Evolutionary conservation across 2,329 filamentous ascomycete species (phyloP).

Genomic region (Sporothrix humicola): DNA sequence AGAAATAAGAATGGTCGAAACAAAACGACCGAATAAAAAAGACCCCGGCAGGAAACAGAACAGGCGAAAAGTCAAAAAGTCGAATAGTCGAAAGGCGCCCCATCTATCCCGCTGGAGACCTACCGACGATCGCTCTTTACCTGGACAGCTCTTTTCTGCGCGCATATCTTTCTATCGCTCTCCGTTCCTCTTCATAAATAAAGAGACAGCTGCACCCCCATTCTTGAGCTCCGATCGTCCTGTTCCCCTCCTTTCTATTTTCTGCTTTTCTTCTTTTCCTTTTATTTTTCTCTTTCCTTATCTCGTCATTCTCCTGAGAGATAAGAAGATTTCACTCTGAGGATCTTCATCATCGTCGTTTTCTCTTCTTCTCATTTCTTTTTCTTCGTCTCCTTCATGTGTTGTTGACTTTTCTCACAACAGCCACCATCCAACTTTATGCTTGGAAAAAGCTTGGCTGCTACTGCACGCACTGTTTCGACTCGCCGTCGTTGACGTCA

Average conservation of each 20-base stretch:
- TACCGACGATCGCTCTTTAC: slow-evolving; percentile 12
- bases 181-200: slow-evolving; percentile 1
- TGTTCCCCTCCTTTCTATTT: not conserved
- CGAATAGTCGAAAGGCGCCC: too few species aligned
- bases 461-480: slow-evolving; percentile 9
- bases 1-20: not conserved
- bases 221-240: not conserved
- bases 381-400: not conserved
- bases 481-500: slow-evolving; percentile 17
- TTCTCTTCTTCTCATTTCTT: not conserved
- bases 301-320: slow-evolving; percentile 3
- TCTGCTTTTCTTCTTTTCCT: not conserved
- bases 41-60: not conserved
- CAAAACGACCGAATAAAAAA: not conserved
- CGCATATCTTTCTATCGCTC: not conserved
- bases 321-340: not conserved
- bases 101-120: slow-evolving; percentile 19
- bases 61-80: too few species aligned
- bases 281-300: not conserved
- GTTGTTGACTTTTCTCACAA: too few species aligned
- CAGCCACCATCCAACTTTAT: not conserved
- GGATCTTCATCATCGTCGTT: not conserved
- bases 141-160: not conserved
- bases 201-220: slow-evolving; percentile 2
- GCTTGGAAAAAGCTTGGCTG: slow-evolving; percentile 1